A percentile compares a stretch with the other conserved stretches of the same genome.
Conservation (phyloP, 352 stramenopile genomes). For the Thraustochytrium sp. region DNA sequence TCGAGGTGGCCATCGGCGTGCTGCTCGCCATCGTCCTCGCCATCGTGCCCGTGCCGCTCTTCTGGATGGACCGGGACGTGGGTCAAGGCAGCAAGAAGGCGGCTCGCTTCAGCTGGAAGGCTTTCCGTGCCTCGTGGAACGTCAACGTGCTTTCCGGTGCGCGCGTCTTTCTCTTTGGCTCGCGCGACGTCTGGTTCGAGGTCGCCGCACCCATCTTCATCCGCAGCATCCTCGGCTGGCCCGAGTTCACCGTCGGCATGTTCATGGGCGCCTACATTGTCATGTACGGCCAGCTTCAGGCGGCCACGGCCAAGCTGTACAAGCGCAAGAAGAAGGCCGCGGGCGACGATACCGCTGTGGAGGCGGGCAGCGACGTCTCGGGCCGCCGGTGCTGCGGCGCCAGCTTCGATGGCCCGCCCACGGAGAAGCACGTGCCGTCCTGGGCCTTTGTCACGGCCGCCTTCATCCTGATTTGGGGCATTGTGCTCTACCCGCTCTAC, state of each 20-base stretch:
- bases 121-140: constrained; percentile 61
- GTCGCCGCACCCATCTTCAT: constrained; percentile 67
- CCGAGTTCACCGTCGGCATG: constrained; percentile 57
- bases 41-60: constrained; percentile 61
- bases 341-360: not conserved
- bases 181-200: constrained; percentile 72
- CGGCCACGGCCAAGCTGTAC: constrained; percentile 63
- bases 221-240: constrained; percentile 55
- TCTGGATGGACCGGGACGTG: constrained; percentile 58
- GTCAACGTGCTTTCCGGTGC: constrained; percentile 63
- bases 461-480: not conserved
- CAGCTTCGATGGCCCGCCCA: not conserved
- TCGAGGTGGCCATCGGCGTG: constrained; percentile 57
- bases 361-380: not conserved
- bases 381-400: not conserved
- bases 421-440: constrained; percentile 12
- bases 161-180: constrained; percentile 65
- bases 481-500: constrained; percentile 4
- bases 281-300: constrained; percentile 67
- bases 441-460: constrained; percentile 52
- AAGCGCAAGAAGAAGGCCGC: constrained; percentile 32
- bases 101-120: constrained; percentile 58
- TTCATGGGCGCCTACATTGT: constrained; percentile 69
- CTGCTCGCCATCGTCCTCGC: constrained; percentile 64
- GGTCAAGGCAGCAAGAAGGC: constrained; percentile 63